These are phyloP conservation scores for Hypoxylon trugodes DNA, from an alignment of 495 filamentous ascomycete species.

Conservation along the genomic window DNA sequence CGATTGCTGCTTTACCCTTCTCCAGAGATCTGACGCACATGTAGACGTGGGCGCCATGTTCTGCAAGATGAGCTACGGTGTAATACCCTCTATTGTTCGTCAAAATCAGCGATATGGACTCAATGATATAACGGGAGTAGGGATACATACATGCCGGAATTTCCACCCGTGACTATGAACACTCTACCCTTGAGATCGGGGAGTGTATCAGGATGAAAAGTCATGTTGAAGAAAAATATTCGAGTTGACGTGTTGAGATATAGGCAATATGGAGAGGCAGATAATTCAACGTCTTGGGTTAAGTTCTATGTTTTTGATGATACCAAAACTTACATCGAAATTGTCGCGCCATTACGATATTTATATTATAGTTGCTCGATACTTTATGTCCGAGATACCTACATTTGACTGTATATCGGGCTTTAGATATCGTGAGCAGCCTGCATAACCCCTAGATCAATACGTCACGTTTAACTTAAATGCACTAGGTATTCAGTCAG, in stretches of 20 bases:
- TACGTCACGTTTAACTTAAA: slow-evolving; percentile 1
- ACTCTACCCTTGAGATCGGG: slow-evolving; percentile 40
- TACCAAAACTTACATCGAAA: neutral
- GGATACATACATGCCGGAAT: slow-evolving; percentile 50
- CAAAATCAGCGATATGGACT: slow-evolving; percentile 25
- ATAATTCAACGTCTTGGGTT: slow-evolving; percentile 34
- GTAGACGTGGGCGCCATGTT: slow-evolving; percentile 55
- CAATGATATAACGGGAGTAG: slow-evolving; percentile 5
- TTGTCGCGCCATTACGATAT: slow-evolving; percentile 25
- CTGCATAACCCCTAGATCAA: slow-evolving; percentile 32
- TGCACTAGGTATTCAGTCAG: neutral
- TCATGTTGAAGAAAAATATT: slow-evolving; percentile 45
- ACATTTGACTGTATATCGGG: slow-evolving; percentile 32
- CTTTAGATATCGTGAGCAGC: slow-evolving; percentile 42
- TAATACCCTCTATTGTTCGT: slow-evolving; percentile 45
- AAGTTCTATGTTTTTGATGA: slow-evolving; percentile 19
- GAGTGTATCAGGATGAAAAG: slow-evolving; percentile 53
- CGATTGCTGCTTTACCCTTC: slow-evolving; percentile 49
- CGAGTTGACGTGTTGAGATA: slow-evolving; percentile 31
- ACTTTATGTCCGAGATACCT: slow-evolving; percentile 22
- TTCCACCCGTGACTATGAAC: slow-evolving; percentile 44
- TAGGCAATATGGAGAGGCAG: slow-evolving; percentile 26
- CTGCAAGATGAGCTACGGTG: slow-evolving; percentile 50
- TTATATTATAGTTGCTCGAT: slow-evolving; percentile 46
- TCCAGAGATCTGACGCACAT: slow-evolving; percentile 48